phyloP scores from a whole-genome alignment of 176 grass and related monocot genomes.

The Musa troglodytarum region DNA sequence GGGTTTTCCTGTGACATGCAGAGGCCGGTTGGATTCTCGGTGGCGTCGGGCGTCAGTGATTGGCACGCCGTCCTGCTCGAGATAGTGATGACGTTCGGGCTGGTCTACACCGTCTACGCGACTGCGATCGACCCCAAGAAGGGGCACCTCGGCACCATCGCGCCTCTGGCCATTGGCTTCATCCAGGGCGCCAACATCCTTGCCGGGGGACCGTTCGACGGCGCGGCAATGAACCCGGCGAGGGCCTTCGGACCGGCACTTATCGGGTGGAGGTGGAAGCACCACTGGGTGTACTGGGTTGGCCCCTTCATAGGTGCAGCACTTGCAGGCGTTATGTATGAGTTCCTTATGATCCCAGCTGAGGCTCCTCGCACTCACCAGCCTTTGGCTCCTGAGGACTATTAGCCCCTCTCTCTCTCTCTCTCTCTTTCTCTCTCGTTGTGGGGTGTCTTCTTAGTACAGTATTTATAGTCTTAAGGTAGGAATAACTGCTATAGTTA shows the following conservation, averaged over 20 bases:
- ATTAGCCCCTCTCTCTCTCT: neutral
- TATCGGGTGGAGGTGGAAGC: conserved; percentile 67
- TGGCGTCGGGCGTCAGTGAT: conserved; percentile 36
- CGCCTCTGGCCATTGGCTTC: conserved; percentile 70
- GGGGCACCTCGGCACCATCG: conserved; percentile 24
- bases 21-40: conserved; percentile 50
- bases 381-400: conserved; percentile 20
- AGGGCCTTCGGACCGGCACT: conserved; percentile 69
- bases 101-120: conserved; percentile 69
- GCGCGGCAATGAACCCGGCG: conserved; percentile 79
- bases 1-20: conserved; percentile 21
- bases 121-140: conserved; percentile 43
- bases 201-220: conserved; percentile 70
- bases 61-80: conserved; percentile 68
- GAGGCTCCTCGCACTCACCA: conserved; percentile 23
- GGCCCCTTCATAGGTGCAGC: conserved; percentile 60
- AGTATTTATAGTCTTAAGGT: too few species aligned
- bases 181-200: conserved; percentile 66
- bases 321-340: conserved; percentile 44
- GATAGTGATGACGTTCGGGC: conserved; percentile 71
- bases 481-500: too few species aligned
- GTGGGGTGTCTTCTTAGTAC: too few species aligned
- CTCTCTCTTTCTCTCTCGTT: too few species aligned
- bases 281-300: conserved; percentile 88
- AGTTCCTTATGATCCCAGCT: conserved; percentile 46